Conservation (phyloP, 345 rosid genomes). For the Eucalyptus brandiana region DNA sequence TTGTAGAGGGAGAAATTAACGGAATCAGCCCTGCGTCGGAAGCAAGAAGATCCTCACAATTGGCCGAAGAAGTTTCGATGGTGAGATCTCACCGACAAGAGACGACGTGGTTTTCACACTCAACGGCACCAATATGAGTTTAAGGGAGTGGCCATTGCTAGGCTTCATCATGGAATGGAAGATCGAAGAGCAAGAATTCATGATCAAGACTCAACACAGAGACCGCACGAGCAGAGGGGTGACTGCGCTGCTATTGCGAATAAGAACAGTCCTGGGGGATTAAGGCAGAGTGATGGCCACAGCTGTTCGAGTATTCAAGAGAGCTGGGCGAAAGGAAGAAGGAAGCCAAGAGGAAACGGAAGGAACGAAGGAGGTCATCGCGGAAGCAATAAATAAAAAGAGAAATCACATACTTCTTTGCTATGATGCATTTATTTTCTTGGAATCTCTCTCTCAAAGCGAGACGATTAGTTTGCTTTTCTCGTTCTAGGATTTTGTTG, state of each 20-base stretch:
- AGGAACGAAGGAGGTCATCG: too few species aligned
- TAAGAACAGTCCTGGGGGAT: too few species aligned
- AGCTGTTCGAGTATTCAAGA: too few species aligned
- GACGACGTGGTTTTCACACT: too few species aligned
- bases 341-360: too few species aligned
- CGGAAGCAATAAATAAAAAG: too few species aligned
- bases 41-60: not conserved
- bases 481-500: not conserved
- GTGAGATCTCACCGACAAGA: not conserved
- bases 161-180: not conserved
- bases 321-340: too few species aligned
- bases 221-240: not conserved
- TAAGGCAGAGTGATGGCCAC: too few species aligned
- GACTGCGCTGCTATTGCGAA: too few species aligned
- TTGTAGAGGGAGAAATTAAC: not conserved
- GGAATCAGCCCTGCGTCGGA: not conserved
- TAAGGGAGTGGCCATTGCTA: not conserved
- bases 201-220: not conserved
- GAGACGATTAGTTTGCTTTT: not conserved
- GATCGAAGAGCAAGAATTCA: not conserved
- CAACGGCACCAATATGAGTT: not conserved
- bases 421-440: not conserved
- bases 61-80: not conserved
- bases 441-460: not conserved
- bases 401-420: not conserved